Evolutionary conservation across 345 rosid genomes (phyloP).

Genomic region (Camelina neglecta): DNA sequence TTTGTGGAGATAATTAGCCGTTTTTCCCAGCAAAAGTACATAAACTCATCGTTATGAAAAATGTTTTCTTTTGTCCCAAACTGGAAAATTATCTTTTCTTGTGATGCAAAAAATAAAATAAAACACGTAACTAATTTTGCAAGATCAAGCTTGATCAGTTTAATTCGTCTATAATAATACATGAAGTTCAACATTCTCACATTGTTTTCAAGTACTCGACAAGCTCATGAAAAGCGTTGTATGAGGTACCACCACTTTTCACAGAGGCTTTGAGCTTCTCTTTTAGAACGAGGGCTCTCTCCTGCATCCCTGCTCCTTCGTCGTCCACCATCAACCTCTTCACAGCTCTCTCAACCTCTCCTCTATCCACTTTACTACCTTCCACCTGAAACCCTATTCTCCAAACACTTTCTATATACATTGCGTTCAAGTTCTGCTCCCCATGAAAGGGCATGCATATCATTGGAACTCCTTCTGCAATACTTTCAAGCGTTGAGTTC

Average conservation of each 20-base stretch:
- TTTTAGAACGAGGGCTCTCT: background rate
- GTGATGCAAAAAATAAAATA: no score
- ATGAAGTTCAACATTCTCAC: constrained; percentile 1
- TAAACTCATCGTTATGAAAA: no score
- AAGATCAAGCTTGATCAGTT: background rate
- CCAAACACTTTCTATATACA: constrained; percentile 33
- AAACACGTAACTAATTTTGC: background rate
- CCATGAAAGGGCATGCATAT: constrained; percentile 44
- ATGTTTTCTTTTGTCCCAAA: no score
- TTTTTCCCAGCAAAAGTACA: no score
- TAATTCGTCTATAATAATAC: background rate
- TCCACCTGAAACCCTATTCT: constrained; percentile 23
- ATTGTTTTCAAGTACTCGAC: constrained; percentile 1
- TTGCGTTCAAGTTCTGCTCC: constrained; percentile 43
- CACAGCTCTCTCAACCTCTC: background rate
- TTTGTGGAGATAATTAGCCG: no score
- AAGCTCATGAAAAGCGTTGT: constrained; percentile 1
- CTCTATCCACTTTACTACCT: constrained; percentile 14
- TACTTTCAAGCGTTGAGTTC: constrained; percentile 47
- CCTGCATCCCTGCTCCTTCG: background rate
- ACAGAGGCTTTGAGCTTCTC: constrained; percentile 9
- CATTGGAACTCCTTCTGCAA: constrained; percentile 48
- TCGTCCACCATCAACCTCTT: constrained; percentile 13
- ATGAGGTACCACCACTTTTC: background rate
- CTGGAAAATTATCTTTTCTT: no score